Percentiles rank a stretch among this genome's conserved stretches.
These are phyloP conservation scores for Pleurostoma richardsiae DNA, from an alignment of 2,329 filamentous ascomycete genomes.

Conservation along the genomic window DNA sequence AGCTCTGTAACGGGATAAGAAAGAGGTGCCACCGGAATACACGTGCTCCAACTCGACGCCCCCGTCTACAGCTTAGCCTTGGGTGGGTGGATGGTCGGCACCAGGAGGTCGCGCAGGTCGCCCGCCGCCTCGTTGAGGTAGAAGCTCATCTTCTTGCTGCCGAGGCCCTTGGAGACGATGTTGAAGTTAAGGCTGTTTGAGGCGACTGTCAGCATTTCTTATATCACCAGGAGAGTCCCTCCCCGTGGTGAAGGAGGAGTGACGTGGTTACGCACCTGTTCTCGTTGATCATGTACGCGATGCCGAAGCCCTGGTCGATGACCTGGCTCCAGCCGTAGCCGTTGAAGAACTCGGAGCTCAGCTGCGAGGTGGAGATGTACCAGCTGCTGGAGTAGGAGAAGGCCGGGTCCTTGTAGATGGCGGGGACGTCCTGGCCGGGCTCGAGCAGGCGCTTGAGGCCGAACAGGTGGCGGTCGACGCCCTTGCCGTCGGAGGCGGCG, in stretches of 20 bases:
- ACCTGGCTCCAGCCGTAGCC: conserved; percentile 99
- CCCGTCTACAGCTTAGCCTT: conserved; percentile 77
- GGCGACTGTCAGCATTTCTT: conserved; percentile 5
- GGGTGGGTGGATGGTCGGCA: conserved; percentile 70
- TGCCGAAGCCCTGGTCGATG: conserved; percentile 90
- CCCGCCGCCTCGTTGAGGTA: conserved; percentile 90
- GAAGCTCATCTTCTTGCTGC: conserved; percentile 89
- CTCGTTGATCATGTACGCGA: conserved; percentile 99
- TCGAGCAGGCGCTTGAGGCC: conserved; percentile 87
- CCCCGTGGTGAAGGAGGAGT: neutral
- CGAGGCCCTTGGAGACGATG: conserved; percentile 88
- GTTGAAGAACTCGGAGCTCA: conserved; percentile 97
- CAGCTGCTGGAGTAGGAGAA: conserved; percentile 80
- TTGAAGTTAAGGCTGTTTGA: conserved; percentile 84
- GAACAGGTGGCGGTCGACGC: conserved; percentile 95
- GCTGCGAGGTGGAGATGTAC: conserved; percentile 84
- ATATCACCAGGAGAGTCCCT: neutral
- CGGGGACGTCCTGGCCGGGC: conserved; percentile 74
- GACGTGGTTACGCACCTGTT: conserved; percentile 62
- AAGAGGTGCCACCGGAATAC: too few relatives aligned
- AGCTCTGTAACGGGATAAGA: too few relatives aligned
- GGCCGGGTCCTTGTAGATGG: conserved; percentile 82
- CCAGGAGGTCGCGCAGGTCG: conserved; percentile 82
- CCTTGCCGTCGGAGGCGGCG: conserved; percentile 85
- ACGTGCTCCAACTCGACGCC: too few relatives aligned